phyloP scores from a whole-genome alignment of 2,329 filamentous ascomycete species.

The Dactylonectria estremocensis region DNA sequence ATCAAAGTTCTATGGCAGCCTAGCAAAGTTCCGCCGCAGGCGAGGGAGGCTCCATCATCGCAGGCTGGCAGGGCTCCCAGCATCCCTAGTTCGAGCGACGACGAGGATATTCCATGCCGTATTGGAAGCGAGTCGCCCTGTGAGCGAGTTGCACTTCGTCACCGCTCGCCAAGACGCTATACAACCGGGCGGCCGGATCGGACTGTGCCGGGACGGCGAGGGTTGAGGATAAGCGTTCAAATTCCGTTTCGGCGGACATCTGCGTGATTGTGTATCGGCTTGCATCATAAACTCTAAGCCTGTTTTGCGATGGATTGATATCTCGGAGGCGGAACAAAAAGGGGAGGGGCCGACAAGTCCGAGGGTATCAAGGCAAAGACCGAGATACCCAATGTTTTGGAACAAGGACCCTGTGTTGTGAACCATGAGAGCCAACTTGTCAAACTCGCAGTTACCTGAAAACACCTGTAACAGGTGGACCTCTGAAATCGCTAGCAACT shows the following conservation, averaged over 20 bases:
- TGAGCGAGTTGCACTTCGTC: not conserved
- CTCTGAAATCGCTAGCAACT: not conserved
- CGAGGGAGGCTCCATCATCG: no score
- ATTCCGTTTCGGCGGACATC: conserved; percentile 4
- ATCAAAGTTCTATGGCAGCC: no score
- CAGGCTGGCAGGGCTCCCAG: not conserved
- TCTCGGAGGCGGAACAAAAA: no score
- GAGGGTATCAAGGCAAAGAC: not conserved
- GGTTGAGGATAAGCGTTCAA: not conserved
- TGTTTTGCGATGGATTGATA: not conserved
- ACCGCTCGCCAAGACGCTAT: conserved; percentile 5
- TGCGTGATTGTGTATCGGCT: not conserved
- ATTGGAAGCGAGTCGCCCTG: conserved; percentile 8
- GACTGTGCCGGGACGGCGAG: not conserved
- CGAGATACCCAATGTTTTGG: not conserved
- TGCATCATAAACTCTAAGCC: not conserved
- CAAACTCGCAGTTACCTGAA: not conserved
- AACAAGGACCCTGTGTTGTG: not conserved
- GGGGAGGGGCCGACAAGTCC: no score
- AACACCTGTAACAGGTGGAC: not conserved
- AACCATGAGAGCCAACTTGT: not conserved
- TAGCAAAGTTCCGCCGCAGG: no score
- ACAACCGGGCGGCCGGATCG: not conserved
- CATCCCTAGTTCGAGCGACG: not conserved
- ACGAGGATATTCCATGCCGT: not conserved